Base-by-base conservation (phyloP, 441 rosid species). In the Omphalea diandra region DNA sequence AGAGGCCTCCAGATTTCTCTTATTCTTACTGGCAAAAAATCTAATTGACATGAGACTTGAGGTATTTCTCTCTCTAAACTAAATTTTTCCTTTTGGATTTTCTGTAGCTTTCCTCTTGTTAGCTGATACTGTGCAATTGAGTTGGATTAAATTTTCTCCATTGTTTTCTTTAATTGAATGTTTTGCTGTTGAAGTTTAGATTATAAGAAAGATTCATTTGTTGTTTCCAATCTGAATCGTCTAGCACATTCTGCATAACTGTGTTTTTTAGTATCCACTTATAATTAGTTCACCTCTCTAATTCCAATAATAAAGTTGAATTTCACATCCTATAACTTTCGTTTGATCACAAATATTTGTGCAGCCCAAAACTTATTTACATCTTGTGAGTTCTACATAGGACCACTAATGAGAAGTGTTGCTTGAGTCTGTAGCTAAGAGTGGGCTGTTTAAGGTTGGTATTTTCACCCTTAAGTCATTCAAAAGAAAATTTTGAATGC, bases 1-100 rank as follows among this genome's bases (percentile, higher is more conserved):
- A 81, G 94, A 57, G 98, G 97, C 27, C 97, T 94, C 46, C 87
- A 91, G 22, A 90, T 94, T 73, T 86, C 84, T 80, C 91, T 86
- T 80, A 86, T 94, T 72, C 77, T 94, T 64, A 85, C 86, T 0
- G 91, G 97, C 38, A 94, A 91, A 73, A 85, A 87, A 73, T 72
- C 91, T 10, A 69, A 73, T 52, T 69, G 50, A 68, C 22, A 27
- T 31, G 29, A 20, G 6, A 36, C 7, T 47, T 26, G 22, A 70
- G 75, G 72, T 59, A 62, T 12, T 69, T 46, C 24, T 32, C 6
- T 33, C 64, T 59, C 18, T 3, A 24, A 49, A 3, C 12, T 9
- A n/a, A n/a, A n/a, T 29, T 7, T 52, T 22, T 14, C 15, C 15
- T 20, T 50, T 50, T 7, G 7, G 4, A 4, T 65, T 54, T 53